Conservation (phyloP, 2,329 filamentous ascomycete genomes). For the Arthrocladium fulminans region DNA sequence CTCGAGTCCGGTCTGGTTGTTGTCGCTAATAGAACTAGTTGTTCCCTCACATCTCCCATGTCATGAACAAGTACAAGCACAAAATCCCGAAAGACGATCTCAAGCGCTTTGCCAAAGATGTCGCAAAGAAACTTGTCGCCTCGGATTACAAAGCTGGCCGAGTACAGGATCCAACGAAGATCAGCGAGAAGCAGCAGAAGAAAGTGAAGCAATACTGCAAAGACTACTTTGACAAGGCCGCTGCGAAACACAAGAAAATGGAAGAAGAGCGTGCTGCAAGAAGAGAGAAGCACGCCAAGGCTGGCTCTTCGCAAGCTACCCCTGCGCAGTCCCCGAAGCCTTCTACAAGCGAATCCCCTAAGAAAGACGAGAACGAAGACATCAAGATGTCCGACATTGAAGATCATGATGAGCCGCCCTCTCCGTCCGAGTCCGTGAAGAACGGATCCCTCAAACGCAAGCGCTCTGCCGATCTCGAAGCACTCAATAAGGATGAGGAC, state of each 20-base stretch:
- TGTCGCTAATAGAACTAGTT: slow-evolving; percentile 44
- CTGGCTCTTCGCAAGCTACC: slow-evolving; percentile 17
- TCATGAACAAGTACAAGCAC: slow-evolving; percentile 77
- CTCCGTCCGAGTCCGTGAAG: slow-evolving; percentile 16
- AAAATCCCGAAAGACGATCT: slow-evolving; percentile 74
- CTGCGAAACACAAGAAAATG: slow-evolving; percentile 62
- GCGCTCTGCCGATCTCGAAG: slow-evolving; percentile 31
- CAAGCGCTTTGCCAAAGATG: slow-evolving; percentile 57
- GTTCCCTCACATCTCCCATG: slow-evolving; percentile 73
- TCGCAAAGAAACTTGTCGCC: slow-evolving; percentile 79
- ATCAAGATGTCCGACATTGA: slow-evolving; percentile 37
- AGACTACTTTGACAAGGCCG: slow-evolving; percentile 78
- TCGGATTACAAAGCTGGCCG: slow-evolving; percentile 85
- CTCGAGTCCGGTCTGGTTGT: not conserved
- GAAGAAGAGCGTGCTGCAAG: slow-evolving; percentile 55
- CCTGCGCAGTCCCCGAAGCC: slow-evolving; percentile 21
- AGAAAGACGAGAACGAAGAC: slow-evolving; percentile 25
- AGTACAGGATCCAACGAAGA: slow-evolving; percentile 70
- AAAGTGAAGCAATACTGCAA: slow-evolving; percentile 77
- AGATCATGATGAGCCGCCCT: slow-evolving; percentile 32
- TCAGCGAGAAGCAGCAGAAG: slow-evolving; percentile 67
- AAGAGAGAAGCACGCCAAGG: slow-evolving; percentile 25
- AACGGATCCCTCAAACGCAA: slow-evolving; percentile 52
- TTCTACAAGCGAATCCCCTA: slow-evolving; percentile 15
- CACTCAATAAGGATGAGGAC: slow-evolving; percentile 16